These are phyloP conservation scores for Xylaria scruposa DNA, from an alignment of 495 filamentous ascomycete species.

Conservation along the genomic window DNA sequence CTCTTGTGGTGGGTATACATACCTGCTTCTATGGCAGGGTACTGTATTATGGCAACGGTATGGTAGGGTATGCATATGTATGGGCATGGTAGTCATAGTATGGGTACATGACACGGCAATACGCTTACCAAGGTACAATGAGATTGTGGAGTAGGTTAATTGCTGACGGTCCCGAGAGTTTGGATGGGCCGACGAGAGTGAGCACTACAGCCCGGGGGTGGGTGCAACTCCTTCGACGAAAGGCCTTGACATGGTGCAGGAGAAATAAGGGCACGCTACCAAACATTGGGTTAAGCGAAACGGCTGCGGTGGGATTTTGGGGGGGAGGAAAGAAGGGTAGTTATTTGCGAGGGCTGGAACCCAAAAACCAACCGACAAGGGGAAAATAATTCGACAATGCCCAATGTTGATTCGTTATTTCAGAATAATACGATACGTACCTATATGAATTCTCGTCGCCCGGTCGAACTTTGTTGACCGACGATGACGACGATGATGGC, in stretches of 20 bases:
- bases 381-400: background rate
- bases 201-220: conserved; percentile 3
- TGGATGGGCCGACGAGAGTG: conserved; percentile 17
- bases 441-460: background rate
- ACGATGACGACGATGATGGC: background rate
- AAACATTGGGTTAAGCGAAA: conserved; percentile 4
- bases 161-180: conserved; percentile 25
- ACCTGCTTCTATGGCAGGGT: background rate
- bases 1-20: background rate
- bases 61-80: background rate
- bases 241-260: conserved; percentile 15
- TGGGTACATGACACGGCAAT: background rate
- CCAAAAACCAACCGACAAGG: background rate
- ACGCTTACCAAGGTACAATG: background rate
- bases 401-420: background rate
- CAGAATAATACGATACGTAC: too few species aligned
- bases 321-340: background rate
- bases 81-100: too few species aligned
- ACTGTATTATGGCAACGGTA: too few species aligned
- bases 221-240: background rate
- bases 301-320: background rate
- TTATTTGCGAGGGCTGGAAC: background rate
- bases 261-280: background rate
- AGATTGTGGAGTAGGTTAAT: background rate
- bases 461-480: background rate